Base-by-base conservation (phyloP, 495 filamentous ascomycete species). In the Pseudevernia furfuracea region DNA sequence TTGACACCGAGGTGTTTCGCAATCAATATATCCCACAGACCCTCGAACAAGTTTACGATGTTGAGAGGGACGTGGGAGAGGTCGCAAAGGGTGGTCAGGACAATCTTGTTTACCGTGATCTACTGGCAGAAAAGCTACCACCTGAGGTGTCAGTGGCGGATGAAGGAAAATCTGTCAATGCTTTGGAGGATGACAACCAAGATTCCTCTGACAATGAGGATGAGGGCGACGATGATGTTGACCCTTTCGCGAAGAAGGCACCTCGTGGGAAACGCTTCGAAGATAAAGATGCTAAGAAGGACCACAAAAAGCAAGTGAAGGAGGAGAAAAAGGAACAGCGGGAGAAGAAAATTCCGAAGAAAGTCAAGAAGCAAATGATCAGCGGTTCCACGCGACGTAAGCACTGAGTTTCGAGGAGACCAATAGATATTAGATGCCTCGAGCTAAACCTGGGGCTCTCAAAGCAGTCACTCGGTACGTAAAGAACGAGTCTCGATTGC, bases 11-110 rank as follows among this genome's bases (percentile, higher is more conserved):
- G 64, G 93, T 98, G 12, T 98, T 96, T 78, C 85, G 93, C 67
- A 86, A 96, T 69, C 90, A 96, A 70, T 97, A 91, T 71, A 97
- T 98, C 55, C 94, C 94, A 7, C 91, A 95, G 73, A 96, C 88
- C 0, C 76, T 98, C 52, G 87, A 97, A 68, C 89, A 97, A 65
- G 94, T 97, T 2, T 97, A 96, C 69, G 94, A 98, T 71, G 82
- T 96, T 56, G 94, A 97, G 75, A 86, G 92, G 67, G 94, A 97
- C 68, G 88, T 86, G 9, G 85, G 90, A 65, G 85, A 84, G 73
- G 80, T 96, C 3, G 84, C 83, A 3, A 81, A 85, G 23, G 92
- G 89, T 14, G 78, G 86, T 53, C 89, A 85, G 57, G 82, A 82
- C 1, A 85, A 87, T 36, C 80, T 96, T 17, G 83, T 96, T 3